These are phyloP conservation scores for Aspergillus sp. DNA, from an alignment of 2,329 filamentous ascomycete species.

Conservation along the genomic window DNA sequence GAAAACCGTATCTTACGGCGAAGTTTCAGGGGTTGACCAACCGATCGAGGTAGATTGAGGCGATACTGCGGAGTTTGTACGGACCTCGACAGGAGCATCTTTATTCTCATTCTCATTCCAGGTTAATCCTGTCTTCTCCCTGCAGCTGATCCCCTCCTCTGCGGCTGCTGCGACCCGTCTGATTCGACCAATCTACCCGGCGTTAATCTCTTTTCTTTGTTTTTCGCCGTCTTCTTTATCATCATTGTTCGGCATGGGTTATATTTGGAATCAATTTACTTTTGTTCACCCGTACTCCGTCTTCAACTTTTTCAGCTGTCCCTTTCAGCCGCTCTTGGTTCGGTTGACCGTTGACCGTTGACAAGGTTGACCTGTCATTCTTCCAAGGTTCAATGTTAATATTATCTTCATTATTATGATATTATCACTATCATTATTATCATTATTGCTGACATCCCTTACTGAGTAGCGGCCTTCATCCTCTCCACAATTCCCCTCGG, in stretches of 20 bases:
- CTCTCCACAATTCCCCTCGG: neutral
- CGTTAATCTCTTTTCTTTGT: neutral
- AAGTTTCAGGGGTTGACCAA: constrained; percentile 12
- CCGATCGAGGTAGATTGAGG: neutral
- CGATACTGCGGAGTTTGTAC: neutral
- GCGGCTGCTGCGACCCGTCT: neutral
- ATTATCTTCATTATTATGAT: neutral
- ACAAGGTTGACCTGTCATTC: constrained; percentile 7
- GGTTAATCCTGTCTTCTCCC: constrained; percentile 6
- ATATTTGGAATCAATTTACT: neutral
- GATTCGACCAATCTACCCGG: constrained; percentile 8
- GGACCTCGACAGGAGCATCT: too few species aligned
- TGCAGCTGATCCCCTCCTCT: constrained; percentile 13
- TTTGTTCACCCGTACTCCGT: too few species aligned
- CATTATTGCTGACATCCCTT: neutral
- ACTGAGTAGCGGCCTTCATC: neutral
- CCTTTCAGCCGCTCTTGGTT: neutral
- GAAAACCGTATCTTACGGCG: neutral
- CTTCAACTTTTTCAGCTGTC: neutral
- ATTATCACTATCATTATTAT: neutral
- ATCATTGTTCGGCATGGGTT: neutral
- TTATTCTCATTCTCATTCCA: neutral
- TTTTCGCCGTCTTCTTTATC: neutral
- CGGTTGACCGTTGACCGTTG: neutral
- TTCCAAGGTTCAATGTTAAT: constrained; percentile 1